These are phyloP conservation scores for Sparassis latifolia DNA, from an alignment of 1,284 basidiomycete species.

Conservation along the genomic window DNA sequence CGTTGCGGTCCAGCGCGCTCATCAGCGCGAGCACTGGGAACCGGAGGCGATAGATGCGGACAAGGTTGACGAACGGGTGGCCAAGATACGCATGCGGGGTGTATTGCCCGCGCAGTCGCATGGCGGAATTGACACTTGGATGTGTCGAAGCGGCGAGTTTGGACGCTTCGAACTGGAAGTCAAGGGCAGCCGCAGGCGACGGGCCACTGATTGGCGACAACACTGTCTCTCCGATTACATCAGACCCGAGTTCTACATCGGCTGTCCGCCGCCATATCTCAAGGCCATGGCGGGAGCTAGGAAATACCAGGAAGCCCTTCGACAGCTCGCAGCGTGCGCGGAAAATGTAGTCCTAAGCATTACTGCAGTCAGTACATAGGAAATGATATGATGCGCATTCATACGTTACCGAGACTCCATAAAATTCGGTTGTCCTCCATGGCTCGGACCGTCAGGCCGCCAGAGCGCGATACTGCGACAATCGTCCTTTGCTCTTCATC, in stretches of 20 bases:
- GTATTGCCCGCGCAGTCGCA: conserved; percentile 14
- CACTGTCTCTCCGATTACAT: background rate
- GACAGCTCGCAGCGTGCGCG: conserved; percentile 10
- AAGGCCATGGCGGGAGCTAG: conserved; percentile 13
- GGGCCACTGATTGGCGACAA: conserved; percentile 10
- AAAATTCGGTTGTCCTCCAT: conserved; percentile 15
- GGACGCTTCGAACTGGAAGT: conserved; percentile 11
- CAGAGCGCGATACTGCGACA: conserved; percentile 8
- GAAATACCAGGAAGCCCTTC: conserved; percentile 15
- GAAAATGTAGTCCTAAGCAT: conserved; percentile 7
- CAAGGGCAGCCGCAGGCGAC: conserved; percentile 11
- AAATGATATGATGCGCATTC: background rate
- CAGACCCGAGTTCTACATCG: conserved; percentile 1
- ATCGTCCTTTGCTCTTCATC: conserved; percentile 17
- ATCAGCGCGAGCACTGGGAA: conserved; percentile 14
- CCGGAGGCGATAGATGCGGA: conserved; percentile 13
- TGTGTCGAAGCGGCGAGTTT: conserved; percentile 1
- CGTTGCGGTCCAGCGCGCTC: conserved; percentile 6
- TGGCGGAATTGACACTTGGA: background rate
- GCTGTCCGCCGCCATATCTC: conserved; percentile 19
- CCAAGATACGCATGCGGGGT: conserved; percentile 17
- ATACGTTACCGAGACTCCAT: conserved; percentile 17
- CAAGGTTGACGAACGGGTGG: conserved; percentile 5
- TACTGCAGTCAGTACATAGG: background rate
- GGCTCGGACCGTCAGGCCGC: conserved; percentile 10